phyloP scores from a whole-genome alignment of 1,139 yeast species.

The Zygoascus hellenicus region DNA sequence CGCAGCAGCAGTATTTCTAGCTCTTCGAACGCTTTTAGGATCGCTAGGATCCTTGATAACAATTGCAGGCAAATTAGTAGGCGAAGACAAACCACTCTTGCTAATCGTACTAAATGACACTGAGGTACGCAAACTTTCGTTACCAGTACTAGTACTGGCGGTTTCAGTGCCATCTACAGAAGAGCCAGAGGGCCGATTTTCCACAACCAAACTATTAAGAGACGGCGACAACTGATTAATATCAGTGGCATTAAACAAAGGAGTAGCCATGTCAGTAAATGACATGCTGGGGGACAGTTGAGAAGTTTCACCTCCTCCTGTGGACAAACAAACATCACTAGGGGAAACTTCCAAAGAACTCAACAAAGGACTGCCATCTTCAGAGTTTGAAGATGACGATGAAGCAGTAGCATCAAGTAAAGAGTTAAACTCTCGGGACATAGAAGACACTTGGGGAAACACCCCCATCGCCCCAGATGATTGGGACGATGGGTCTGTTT shows the following conservation, averaged over 20 bases:
- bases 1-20: conserved; percentile 95
- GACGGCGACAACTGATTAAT: no score
- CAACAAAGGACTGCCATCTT: not conserved
- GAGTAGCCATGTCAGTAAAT: conserved; percentile 5
- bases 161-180: not conserved
- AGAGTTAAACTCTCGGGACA: not conserved
- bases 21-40: conserved; percentile 72
- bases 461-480: not conserved
- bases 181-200: no score
- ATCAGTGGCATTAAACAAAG: not conserved
- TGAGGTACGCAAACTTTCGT: not conserved
- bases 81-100: not conserved
- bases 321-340: not conserved
- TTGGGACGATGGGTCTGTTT: not conserved
- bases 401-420: not conserved
- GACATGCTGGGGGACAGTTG: conserved; percentile 1
- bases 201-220: no score
- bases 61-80: conserved; percentile 43
- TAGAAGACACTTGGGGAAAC: no score
- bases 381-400: not conserved
- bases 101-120: not conserved
- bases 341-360: conserved; percentile 3
- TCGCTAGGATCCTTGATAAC: conserved; percentile 50
- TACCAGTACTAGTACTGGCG: not conserved
- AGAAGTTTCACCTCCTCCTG: no score